A percentile compares a stretch with the other conserved stretches of the same genome.
These are phyloP conservation scores for Candida maltosa DNA, from an alignment of 805 yeast genomes.

Conservation along the genomic window DNA sequence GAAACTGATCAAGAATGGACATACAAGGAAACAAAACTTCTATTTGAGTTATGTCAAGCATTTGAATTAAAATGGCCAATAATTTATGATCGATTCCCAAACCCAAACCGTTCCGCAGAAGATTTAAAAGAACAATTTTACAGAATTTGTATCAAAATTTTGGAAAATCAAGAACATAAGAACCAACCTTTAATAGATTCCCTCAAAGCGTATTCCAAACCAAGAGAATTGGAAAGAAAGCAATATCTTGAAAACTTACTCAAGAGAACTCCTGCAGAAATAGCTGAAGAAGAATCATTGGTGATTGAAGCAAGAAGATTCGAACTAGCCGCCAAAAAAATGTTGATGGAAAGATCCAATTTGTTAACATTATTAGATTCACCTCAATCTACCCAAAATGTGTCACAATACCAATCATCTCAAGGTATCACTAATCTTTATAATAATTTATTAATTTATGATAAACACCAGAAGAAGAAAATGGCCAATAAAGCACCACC, in stretches of 20 bases:
- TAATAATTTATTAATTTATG: slow-evolving; percentile 69
- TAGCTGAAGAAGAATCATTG: slow-evolving; percentile 95
- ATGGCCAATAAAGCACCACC: slow-evolving; percentile 35
- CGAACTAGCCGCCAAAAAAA: slow-evolving; percentile 87
- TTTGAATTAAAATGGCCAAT: slow-evolving; percentile 66
- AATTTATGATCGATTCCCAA: slow-evolving; percentile 57
- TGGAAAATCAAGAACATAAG: slow-evolving; percentile 37
- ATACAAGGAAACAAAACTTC: slow-evolving; percentile 70
- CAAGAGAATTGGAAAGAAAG: slow-evolving; percentile 76
- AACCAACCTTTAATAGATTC: slow-evolving; percentile 53
- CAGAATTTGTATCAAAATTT: slow-evolving; percentile 54
- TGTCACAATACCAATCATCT: slow-evolving; percentile 74
- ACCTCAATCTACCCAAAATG: slow-evolving; percentile 74
- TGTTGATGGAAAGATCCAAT: slow-evolving; percentile 77
- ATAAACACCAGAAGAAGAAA: slow-evolving; percentile 55
- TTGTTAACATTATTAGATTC: slow-evolving; percentile 78
- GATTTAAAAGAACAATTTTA: slow-evolving; percentile 85
- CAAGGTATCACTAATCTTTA: slow-evolving; percentile 88
- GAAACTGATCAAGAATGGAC: slow-evolving; percentile 50
- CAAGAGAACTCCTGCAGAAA: slow-evolving; percentile 88
- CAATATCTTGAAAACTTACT: slow-evolving; percentile 72
- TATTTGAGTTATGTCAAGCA: slow-evolving; percentile 68
- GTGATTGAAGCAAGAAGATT: slow-evolving; percentile 90
- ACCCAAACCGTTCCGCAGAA: slow-evolving; percentile 51
- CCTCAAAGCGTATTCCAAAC: slow-evolving; percentile 61